A percentile compares a stretch with the other conserved stretches of the same genome.
Conservation (phyloP, 2,329 filamentous ascomycete species). For the Diaporthe eres region DNA sequence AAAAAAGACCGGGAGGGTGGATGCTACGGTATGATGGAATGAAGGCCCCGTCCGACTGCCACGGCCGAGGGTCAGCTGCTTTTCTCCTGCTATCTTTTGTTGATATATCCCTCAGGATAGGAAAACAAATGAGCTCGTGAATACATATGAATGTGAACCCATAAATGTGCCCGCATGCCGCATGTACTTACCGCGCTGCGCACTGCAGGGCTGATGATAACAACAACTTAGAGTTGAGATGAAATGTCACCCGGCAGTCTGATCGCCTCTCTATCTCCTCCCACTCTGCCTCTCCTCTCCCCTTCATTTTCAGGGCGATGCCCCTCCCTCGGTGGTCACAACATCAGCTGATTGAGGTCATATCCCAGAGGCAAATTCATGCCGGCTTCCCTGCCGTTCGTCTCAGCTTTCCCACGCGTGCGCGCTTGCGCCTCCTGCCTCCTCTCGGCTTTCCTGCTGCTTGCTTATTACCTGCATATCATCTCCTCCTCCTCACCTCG, state of each 20-base stretch:
- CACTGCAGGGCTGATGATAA: slow-evolving; percentile 1
- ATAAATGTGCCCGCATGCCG: background rate
- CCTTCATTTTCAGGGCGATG: background rate
- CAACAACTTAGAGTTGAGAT: slow-evolving; percentile 5
- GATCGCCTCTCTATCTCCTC: slow-evolving; percentile 1
- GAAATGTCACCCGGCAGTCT: slow-evolving; percentile 27
- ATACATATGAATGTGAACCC: background rate
- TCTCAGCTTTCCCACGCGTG: slow-evolving; percentile 13
- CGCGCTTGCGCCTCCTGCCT: background rate
- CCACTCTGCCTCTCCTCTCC: background rate
- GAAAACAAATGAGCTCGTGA: background rate
- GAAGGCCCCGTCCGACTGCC: slow-evolving; percentile 13
- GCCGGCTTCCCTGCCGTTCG: slow-evolving; percentile 25
- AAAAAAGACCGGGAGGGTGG: background rate
- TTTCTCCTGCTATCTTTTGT: background rate
- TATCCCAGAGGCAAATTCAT: slow-evolving; percentile 27
- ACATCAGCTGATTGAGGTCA: slow-evolving; percentile 28
- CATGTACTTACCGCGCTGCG: background rate
- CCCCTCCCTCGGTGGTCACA: background rate
- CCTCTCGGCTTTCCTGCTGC: background rate
- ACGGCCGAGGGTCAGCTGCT: slow-evolving; percentile 24
- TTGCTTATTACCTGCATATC: background rate
- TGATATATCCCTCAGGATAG: background rate
- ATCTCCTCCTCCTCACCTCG: background rate
- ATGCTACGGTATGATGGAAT: slow-evolving; percentile 27